These are phyloP conservation scores for Fusarium lateritium DNA, from an alignment of 2,329 filamentous ascomycete species.

Conservation along the genomic window DNA sequence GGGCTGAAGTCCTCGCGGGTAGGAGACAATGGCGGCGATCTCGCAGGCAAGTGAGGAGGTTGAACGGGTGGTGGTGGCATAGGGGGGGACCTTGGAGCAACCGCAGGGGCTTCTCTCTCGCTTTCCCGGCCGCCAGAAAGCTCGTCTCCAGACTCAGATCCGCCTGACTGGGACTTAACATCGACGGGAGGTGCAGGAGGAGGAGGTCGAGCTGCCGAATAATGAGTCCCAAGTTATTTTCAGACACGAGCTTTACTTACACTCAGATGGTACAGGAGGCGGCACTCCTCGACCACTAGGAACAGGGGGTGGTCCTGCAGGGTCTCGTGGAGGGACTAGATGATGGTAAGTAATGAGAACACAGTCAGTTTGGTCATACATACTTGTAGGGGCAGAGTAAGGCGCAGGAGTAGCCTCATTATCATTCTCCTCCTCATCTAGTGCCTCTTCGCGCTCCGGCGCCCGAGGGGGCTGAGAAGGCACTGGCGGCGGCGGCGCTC, in stretches of 20 bases:
- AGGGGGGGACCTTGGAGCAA: constrained; percentile 56
- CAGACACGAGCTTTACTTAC: constrained; percentile 63
- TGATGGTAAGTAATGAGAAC: constrained; percentile 46
- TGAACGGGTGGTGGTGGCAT: constrained; percentile 59
- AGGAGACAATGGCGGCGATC: constrained; percentile 53
- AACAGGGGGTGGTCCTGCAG: constrained; percentile 59
- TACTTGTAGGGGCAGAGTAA: constrained; percentile 41
- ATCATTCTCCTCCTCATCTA: constrained; percentile 53
- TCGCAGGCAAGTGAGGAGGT: constrained; percentile 46
- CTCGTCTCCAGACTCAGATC: constrained; percentile 92
- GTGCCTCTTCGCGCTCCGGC: constrained; percentile 42
- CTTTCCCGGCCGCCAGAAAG: constrained; percentile 70
- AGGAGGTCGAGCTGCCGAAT: constrained; percentile 71
- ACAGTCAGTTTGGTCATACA: constrained; percentile 21
- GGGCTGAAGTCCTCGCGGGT: constrained; percentile 57
- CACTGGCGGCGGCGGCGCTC: constrained; percentile 51
- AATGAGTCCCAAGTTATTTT: constrained; percentile 48
- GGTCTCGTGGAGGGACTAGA: constrained; percentile 54
- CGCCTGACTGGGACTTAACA: constrained; percentile 77
- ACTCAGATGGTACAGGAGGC: constrained; percentile 71
- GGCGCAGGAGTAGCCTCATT: constrained; percentile 56
- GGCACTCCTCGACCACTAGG: constrained; percentile 68
- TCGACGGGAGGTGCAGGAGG: constrained; percentile 68
- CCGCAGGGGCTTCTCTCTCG: constrained; percentile 50
- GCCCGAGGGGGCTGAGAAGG: constrained; percentile 45